Evolutionary conservation across 441 rosid species (phyloP).

Genomic region (Rhodomyrtus psidioides): DNA sequence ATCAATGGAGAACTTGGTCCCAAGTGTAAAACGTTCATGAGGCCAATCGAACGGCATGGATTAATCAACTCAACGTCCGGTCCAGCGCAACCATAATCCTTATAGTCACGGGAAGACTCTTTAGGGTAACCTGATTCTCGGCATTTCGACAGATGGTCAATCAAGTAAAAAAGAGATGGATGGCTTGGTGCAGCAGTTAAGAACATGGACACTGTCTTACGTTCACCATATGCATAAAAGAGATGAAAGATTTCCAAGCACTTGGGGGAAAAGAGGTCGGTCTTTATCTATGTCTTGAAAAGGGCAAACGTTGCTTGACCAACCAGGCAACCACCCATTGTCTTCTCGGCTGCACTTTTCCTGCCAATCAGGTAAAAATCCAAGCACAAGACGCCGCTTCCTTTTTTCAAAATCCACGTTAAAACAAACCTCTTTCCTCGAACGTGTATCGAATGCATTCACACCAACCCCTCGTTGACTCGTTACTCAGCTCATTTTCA

Average conservation of each 20-base stretch:
- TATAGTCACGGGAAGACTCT: not conserved
- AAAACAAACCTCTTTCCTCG: not conserved
- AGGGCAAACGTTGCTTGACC: not conserved
- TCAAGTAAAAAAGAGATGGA: not conserved
- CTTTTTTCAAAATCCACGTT: not conserved
- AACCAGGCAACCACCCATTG: not conserved
- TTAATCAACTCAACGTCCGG: not conserved
- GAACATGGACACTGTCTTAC: not conserved
- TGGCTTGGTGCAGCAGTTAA: not conserved
- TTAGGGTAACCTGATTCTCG: not conserved
- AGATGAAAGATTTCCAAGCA: not conserved
- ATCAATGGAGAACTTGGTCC: too few relatives aligned
- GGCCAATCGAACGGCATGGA: not conserved
- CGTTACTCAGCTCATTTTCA: not conserved
- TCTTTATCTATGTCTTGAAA: not conserved
- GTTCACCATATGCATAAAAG: not conserved
- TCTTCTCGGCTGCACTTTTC: not conserved
- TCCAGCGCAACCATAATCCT: not conserved
- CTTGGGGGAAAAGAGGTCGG: not conserved
- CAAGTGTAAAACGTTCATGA: not conserved
- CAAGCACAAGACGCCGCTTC: not conserved
- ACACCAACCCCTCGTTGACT: too few relatives aligned
- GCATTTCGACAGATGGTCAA: not conserved
- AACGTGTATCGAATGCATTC: not conserved
- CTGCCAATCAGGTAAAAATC: not conserved